Base-by-base conservation (phyloP, 2,329 filamentous ascomycete genomes). In the Parastagonospora avenae region DNA sequence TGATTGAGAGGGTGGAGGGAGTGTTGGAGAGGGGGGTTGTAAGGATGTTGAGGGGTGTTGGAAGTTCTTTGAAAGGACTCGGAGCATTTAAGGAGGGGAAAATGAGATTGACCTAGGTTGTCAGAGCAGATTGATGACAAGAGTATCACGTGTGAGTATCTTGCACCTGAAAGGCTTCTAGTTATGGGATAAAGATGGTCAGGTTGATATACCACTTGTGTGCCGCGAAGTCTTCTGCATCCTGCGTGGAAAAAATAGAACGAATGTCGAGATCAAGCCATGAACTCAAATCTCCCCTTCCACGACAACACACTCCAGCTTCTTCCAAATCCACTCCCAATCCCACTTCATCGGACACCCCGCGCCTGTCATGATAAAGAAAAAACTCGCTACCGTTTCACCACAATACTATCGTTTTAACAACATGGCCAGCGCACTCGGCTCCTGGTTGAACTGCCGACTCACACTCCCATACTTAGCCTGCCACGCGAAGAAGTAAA, bases 401-500 rank as follows among this genome's bases (percentile, higher is more conserved):
- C 28, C 9, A 46, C 30, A 8, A 10, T 38, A 33, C 37, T 55
- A 67, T 7, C 64, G 57, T 44, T 62, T 48, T 9, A 35, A 39
- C 37, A 68, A 65, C 28, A 68, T 45, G 35, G 61, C 52, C 28
- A 63, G 45, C 1, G 62, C 60, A 37, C 51, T 52, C 36, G 62
- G 70, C 15, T 64, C 58, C 16, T 62, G 55, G 5, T 24, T 24
- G 4, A 63, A 62, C 50, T 66, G 60, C 49, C 66, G 70, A 9
- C 78, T 90, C 16, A 92, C 88, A 64, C 88, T 92, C 10, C 94
- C 94, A 71, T 96, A 97, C 78, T 97, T 97, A 48, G 91, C 91
- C 76, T 97, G 93, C 93, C 94, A 99, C 1, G 92, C 92, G 71
- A 97, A 97, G 74, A 97, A 99, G 74, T 99, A 99, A 71, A 96